Evolutionary conservation across 345 rosid genomes (phyloP).

Genomic region (Pistacia vera): DNA sequence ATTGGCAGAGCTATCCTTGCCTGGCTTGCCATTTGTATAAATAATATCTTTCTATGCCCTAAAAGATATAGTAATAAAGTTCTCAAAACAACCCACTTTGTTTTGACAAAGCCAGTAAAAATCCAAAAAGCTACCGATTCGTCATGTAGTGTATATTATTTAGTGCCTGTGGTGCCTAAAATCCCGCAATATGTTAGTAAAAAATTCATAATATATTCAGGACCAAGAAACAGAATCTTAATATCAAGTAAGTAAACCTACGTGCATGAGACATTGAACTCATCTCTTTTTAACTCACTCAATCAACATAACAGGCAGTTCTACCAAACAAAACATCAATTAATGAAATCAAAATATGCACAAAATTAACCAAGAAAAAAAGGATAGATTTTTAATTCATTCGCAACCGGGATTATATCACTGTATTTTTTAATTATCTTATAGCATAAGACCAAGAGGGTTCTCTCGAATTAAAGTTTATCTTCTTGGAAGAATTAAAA

Average conservation of each 20-base stretch:
- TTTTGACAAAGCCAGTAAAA: neutral
- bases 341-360: neutral
- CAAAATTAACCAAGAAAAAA: neutral
- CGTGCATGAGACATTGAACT: neutral
- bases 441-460: slow-evolving; percentile 3
- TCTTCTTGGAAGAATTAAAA: slow-evolving; percentile 51
- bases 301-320: no score
- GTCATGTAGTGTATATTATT: neutral
- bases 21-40: neutral
- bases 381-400: neutral
- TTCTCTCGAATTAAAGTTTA: slow-evolving; percentile 40
- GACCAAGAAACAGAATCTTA: neutral
- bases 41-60: neutral
- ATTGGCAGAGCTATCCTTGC: neutral
- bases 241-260: neutral
- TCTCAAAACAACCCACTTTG: slow-evolving; percentile 10
- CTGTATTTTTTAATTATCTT: neutral
- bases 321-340: no score
- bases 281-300: neutral
- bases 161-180: neutral
- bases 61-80: no score
- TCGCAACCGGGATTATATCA: neutral
- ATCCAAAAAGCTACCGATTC: neutral
- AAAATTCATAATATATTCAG: neutral
- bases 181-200: neutral